Evolutionary conservation across 192 early-diverging fungal genomes (phyloP).

Genomic region (Coemansia sp.): DNA sequence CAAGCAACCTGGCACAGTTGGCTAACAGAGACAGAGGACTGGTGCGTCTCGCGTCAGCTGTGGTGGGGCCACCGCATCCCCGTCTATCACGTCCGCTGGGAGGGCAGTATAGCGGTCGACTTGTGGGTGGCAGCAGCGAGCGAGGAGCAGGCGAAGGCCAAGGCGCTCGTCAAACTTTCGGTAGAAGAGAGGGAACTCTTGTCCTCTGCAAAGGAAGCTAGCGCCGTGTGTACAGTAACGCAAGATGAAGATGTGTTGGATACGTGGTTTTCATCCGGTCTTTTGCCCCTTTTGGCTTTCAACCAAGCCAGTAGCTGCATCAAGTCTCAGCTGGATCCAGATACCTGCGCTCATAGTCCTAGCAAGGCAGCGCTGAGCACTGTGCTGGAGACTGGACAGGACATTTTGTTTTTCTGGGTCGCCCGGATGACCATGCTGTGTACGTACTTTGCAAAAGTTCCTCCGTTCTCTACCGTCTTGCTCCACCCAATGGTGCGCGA

Average conservation of each 20-base stretch:
- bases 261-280: conserved; percentile 96
- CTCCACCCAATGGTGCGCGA: conserved; percentile 92
- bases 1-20: conserved; percentile 86
- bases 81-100: conserved; percentile 71
- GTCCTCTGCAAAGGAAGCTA: neutral
- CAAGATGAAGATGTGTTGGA: conserved; percentile 91
- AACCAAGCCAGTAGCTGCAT: conserved; percentile 42
- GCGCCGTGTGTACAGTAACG: neutral
- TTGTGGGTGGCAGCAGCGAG: conserved; percentile 44
- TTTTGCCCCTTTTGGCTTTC: conserved; percentile 83
- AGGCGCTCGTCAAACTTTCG: conserved; percentile 25
- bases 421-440: conserved; percentile 97
- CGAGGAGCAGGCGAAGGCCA: conserved; percentile 27
- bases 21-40: conserved; percentile 87
- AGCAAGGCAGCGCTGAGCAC: conserved; percentile 56
- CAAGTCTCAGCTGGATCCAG: conserved; percentile 26
- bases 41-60: conserved; percentile 96
- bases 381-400: conserved; percentile 90
- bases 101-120: conserved; percentile 22
- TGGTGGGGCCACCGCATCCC: conserved; percentile 99
- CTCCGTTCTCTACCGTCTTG: conserved; percentile 85
- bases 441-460: conserved; percentile 73
- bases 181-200: neutral
- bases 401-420: conserved; percentile 99
- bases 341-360: neutral